A percentile compares a stretch with the other conserved stretches of the same genome.
Evolutionary conservation across 176 grass and related monocot genomes (phyloP).

Genomic region (Phoenix dactylifera): DNA sequence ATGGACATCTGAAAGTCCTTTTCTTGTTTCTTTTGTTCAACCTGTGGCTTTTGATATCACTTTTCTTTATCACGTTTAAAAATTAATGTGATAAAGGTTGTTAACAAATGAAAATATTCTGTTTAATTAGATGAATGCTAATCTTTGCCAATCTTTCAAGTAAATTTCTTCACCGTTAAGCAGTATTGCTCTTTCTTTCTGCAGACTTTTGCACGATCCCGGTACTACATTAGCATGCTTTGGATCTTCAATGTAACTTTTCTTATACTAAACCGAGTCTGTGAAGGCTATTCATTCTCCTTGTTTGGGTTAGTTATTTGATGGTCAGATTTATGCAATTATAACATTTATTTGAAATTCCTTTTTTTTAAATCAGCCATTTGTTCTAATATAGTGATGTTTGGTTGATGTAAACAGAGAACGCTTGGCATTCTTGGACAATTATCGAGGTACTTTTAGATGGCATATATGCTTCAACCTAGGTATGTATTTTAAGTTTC

Average conservation of each 20-base stretch:
- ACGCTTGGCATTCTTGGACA: conserved; percentile 62
- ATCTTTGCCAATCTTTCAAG: conserved; percentile 1
- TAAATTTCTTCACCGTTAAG: not conserved
- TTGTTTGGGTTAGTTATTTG: conserved; percentile 62
- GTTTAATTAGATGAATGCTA: not conserved
- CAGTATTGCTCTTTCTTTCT: conserved; percentile 28
- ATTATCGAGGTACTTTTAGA: conserved; percentile 82
- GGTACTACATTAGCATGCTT: conserved; percentile 50
- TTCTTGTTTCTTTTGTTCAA: too few relatives aligned
- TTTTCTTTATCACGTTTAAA: too few relatives aligned
- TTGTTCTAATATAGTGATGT: conserved; percentile 11
- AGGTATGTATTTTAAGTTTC: conserved; percentile 34
- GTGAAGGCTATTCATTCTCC: conserved; percentile 94
- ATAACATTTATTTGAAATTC: conserved; percentile 8
- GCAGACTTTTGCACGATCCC: conserved; percentile 62
- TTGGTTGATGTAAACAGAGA: conserved; percentile 31
- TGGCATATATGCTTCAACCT: conserved; percentile 99
- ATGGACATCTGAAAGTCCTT: too few relatives aligned
- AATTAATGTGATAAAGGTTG: too few relatives aligned
- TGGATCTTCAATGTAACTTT: conserved; percentile 77
- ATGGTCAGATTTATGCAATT: conserved; percentile 5
- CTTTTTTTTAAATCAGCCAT: not conserved
- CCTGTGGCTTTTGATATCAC: too few relatives aligned
- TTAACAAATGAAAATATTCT: too few relatives aligned
- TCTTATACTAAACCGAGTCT: conserved; percentile 84